Evolutionary conservation across 768 basidiomycete genomes (phyloP), one percentile per base, ranked within the genome.

Genomic region (Pulveroboletus sp.): DNA sequence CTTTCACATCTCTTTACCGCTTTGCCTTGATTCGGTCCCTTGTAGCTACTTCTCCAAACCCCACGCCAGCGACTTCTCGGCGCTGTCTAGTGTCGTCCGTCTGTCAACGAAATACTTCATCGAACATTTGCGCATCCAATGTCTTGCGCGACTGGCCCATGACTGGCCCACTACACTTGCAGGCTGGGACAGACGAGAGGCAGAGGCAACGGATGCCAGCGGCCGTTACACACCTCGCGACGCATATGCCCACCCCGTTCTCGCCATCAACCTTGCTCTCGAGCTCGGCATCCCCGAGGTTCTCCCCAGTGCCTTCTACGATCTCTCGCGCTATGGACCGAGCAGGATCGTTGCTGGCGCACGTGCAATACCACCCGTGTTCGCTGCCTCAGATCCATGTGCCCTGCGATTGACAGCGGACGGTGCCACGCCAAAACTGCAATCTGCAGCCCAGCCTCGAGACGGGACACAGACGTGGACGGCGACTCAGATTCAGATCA

Each of bases 41-140:
- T 17, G 14, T 44, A 86, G 84, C 24, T 83, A 86, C 66, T 83
- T 86, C 62, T 58, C 45, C 9, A 72, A 72, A 41, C 67, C 69
- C 4, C 75, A 69, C 21, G 71, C 80, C 1, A 68, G 73, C 35
- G 77, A 86, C 58, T 89, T 88, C 56, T 71, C 78, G 7, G 68
- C 71, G 17, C 64, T 89, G 33, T 74, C 85, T 3, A 78, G 80
- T 5, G 82, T 86, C 39, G 76, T 89, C 7, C 83, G 87, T 6
- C 69, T 89, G 2, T 85, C 86, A 1, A 78, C 79, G 28, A 90
- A 90, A 67, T 90, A 90, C 63, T 73, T 89, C 44, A 82, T 87
- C 48, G 79, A 85, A 33, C 77, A 80, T 49, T 79, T 88, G 28
- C 81, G 83, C 0, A 58, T 71, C 38, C 81, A 75, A 36, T 87